Percentiles rank a stretch among this genome's conserved stretches.
phyloP scores from a whole-genome alignment of 2,329 filamentous ascomycete genomes.

The Apiospora malaysiana region DNA sequence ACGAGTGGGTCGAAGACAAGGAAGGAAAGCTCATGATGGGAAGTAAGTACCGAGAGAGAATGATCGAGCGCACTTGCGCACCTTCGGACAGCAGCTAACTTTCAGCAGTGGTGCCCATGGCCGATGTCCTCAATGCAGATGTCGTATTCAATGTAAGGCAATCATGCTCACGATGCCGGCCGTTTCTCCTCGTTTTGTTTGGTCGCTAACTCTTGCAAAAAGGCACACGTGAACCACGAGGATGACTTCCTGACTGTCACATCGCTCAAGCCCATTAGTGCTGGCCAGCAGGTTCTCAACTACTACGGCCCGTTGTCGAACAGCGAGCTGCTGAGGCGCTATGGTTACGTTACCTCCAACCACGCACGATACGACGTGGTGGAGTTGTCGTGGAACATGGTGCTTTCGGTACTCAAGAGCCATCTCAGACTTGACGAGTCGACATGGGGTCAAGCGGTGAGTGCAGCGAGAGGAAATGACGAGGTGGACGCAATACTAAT shows the following conservation, averaged over 20 bases:
- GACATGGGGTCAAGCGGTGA: constrained; percentile 50
- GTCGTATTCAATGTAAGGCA: constrained; percentile 80
- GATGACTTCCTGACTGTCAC: constrained; percentile 71
- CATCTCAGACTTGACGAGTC: constrained; percentile 45
- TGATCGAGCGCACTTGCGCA: background rate
- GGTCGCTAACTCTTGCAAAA: background rate
- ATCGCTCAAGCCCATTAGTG: constrained; percentile 69
- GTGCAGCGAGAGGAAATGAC: constrained; percentile 27
- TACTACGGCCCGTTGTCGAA: constrained; percentile 88
- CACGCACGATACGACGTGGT: constrained; percentile 83
- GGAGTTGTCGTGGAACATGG: constrained; percentile 70
- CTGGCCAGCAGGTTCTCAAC: constrained; percentile 82
- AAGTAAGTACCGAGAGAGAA: constrained; percentile 41
- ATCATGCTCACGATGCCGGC: background rate
- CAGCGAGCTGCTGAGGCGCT: constrained; percentile 80
- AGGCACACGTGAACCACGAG: constrained; percentile 61
- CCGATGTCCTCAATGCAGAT: constrained; percentile 88
- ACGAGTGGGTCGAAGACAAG: constrained; percentile 70
- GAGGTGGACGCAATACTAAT: constrained; percentile 31
- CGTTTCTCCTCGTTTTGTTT: background rate
- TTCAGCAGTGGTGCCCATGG: constrained; percentile 76
- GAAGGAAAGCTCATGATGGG: constrained; percentile 69
- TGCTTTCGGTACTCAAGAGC: constrained; percentile 53
- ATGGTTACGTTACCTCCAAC: constrained; percentile 83
- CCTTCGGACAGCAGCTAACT: background rate